phyloP scores from a whole-genome alignment of 176 grass and related monocot genomes.

The Rhynchospora pubera region DNA sequence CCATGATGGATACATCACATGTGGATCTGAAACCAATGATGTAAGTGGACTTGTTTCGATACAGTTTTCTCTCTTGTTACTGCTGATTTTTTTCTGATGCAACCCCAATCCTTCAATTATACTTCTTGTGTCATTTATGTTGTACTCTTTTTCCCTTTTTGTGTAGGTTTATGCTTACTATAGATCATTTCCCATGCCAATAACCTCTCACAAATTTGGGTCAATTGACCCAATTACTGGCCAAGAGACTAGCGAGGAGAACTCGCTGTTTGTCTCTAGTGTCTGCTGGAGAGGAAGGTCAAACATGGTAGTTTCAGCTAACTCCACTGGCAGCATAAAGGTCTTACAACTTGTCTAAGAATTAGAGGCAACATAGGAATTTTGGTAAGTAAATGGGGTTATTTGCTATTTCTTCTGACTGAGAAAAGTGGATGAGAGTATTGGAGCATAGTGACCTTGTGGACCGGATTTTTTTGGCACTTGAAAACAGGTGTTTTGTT shows the following conservation, averaged over 20 bases:
- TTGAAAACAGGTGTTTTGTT: background rate
- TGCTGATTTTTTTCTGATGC: background rate
- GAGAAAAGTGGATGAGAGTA: background rate
- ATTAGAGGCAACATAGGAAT: slow-evolving; percentile 7
- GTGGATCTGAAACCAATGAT: slow-evolving; percentile 94
- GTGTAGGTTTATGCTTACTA: slow-evolving; percentile 91
- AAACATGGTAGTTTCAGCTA: slow-evolving; percentile 91
- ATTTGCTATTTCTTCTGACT: background rate
- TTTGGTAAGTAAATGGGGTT: slow-evolving; percentile 1
- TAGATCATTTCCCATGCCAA: slow-evolving; percentile 93
- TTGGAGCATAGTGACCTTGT: background rate
- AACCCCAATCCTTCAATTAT: background rate
- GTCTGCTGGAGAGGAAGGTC: slow-evolving; percentile 88
- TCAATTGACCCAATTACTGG: slow-evolving; percentile 77
- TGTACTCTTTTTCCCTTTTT: slow-evolving; percentile 12
- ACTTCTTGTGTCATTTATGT: background rate
- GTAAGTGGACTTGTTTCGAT: slow-evolving; percentile 45
- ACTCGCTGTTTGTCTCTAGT: slow-evolving; percentile 79
- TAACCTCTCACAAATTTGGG: slow-evolving; percentile 89
- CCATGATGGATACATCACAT: slow-evolving; percentile 82
- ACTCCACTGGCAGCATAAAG: slow-evolving; percentile 90
- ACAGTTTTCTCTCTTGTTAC: slow-evolving; percentile 1
- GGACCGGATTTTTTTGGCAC: slow-evolving; percentile 10
- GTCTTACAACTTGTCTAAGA: slow-evolving; percentile 82
- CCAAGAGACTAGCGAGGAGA: slow-evolving; percentile 74